Percentiles rank a stretch among this genome's conserved stretches.
Evolutionary conservation across 2,329 filamentous ascomycete genomes (phyloP).

Genomic region (Tolypocladium paradoxum): DNA sequence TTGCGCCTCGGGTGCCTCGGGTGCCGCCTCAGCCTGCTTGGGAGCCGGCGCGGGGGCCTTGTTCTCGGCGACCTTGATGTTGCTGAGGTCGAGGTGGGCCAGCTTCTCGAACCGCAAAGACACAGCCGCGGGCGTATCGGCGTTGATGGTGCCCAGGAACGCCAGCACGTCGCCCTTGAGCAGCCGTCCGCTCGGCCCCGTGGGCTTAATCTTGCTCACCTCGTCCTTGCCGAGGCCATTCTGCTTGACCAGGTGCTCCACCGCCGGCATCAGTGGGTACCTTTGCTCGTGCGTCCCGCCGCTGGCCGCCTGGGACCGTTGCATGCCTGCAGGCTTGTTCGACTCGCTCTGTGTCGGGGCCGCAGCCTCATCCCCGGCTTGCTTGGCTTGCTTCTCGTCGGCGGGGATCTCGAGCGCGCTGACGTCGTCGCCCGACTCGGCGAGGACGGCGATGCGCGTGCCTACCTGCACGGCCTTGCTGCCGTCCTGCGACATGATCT

Average conservation of each 20-base stretch:
- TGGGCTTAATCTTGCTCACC: slow-evolving; percentile 71
- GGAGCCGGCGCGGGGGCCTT: slow-evolving; percentile 28
- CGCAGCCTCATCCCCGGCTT: slow-evolving; percentile 8
- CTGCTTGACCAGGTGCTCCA: slow-evolving; percentile 68
- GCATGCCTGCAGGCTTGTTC: slow-evolving; percentile 39
- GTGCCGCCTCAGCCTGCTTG: slow-evolving; percentile 25
- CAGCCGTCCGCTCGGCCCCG: slow-evolving; percentile 76
- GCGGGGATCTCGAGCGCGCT: slow-evolving; percentile 62
- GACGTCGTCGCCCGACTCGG: slow-evolving; percentile 72
- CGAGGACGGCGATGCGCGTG: slow-evolving; percentile 69
- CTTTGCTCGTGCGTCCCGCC: slow-evolving; percentile 51
- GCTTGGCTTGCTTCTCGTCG: slow-evolving; percentile 44
- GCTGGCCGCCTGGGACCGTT: slow-evolving; percentile 24
- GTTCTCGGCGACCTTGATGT: slow-evolving; percentile 70
- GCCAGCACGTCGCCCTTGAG: slow-evolving; percentile 94
- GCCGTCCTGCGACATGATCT: slow-evolving; percentile 66
- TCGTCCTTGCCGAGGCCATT: slow-evolving; percentile 68
- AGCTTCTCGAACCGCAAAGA: slow-evolving; percentile 65
- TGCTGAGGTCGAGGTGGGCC: slow-evolving; percentile 80
- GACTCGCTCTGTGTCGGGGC: slow-evolving; percentile 11
- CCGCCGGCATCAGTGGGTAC: slow-evolving; percentile 72
- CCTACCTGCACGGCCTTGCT: slow-evolving; percentile 71
- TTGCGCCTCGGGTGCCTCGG: slow-evolving; percentile 32
- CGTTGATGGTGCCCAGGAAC: slow-evolving; percentile 68
- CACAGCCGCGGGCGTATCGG: slow-evolving; percentile 59